Conservation (phyloP, 495 filamentous ascomycete species). For the Aspergillus baeticus region DNA sequence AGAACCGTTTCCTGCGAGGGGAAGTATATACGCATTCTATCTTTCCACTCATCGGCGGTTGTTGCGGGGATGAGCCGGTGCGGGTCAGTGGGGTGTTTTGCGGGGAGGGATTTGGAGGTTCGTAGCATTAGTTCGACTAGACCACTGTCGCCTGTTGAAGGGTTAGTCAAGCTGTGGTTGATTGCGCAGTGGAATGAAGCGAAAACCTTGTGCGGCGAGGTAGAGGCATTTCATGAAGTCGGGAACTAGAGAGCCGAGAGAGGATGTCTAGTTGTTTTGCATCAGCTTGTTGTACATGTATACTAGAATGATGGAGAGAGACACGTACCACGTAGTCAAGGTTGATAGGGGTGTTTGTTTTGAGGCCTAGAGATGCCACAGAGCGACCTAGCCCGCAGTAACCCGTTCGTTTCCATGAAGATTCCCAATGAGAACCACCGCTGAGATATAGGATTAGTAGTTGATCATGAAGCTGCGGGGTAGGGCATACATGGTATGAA, state of each 20-base stretch:
- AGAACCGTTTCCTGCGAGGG: constrained; percentile 73
- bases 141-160: constrained; percentile 56
- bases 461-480: not conserved
- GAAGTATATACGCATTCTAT: constrained; percentile 73
- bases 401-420: constrained; percentile 61
- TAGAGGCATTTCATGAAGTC: constrained; percentile 71
- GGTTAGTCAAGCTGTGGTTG: not conserved
- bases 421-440: constrained; percentile 54
- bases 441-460: constrained; percentile 16
- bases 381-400: constrained; percentile 66
- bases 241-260: constrained; percentile 70
- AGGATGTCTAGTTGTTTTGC: constrained; percentile 60
- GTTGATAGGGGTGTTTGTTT: constrained; percentile 44
- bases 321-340: constrained; percentile 59
- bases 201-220: constrained; percentile 67
- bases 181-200: not conserved
- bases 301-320: not conserved
- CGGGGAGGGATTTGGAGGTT: constrained; percentile 26
- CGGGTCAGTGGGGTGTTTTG: constrained; percentile 12
- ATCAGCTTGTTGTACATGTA: not conserved
- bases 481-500: constrained; percentile 64
- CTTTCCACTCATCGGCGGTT: constrained; percentile 41
- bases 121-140: constrained; percentile 54
- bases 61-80: constrained; percentile 23
- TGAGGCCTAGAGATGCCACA: constrained; percentile 56